These are phyloP conservation scores for Eucalyptus marginata DNA, from an alignment of 345 rosid species.

Conservation along the genomic window DNA sequence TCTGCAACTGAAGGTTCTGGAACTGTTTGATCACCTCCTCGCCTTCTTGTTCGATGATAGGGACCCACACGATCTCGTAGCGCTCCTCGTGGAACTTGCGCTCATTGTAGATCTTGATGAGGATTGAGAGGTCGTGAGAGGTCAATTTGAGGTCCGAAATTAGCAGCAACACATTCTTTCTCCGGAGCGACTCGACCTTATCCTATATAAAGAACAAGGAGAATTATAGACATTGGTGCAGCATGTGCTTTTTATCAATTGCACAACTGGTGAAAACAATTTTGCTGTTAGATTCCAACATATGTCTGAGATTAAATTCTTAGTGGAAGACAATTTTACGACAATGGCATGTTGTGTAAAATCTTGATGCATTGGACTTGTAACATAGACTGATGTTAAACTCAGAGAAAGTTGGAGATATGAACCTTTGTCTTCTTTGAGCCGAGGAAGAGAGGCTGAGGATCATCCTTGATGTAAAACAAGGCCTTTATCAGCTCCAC, in stretches of 20 bases:
- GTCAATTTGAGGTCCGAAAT: slow-evolving; percentile 12
- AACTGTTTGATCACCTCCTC: background rate
- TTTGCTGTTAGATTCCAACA: background rate
- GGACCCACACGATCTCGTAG: slow-evolving; percentile 20
- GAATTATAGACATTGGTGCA: background rate
- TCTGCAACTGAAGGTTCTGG: slow-evolving; percentile 1
- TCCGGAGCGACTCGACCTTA: slow-evolving; percentile 10
- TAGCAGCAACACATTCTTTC: slow-evolving; percentile 13
- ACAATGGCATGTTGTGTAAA: background rate
- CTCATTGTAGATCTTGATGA: slow-evolving; percentile 9
- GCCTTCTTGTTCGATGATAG: background rate
- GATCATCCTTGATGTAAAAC: slow-evolving; percentile 25
- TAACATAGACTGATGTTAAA: background rate
- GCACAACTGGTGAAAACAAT: background rate
- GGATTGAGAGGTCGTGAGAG: slow-evolving; percentile 1
- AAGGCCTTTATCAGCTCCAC: slow-evolving; percentile 25
- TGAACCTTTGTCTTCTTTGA: slow-evolving; percentile 19
- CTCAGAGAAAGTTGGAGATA: background rate
- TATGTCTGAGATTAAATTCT: background rate
- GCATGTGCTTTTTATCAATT: background rate
- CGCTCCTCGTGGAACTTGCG: background rate
- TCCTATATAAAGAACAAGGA: background rate
- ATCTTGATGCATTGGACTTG: background rate
- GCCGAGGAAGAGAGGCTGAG: slow-evolving; percentile 23
- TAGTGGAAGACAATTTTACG: background rate